Conservation (phyloP, 225 moss, liverwort and hornwort genomes). For the Asterella californica region DNA sequence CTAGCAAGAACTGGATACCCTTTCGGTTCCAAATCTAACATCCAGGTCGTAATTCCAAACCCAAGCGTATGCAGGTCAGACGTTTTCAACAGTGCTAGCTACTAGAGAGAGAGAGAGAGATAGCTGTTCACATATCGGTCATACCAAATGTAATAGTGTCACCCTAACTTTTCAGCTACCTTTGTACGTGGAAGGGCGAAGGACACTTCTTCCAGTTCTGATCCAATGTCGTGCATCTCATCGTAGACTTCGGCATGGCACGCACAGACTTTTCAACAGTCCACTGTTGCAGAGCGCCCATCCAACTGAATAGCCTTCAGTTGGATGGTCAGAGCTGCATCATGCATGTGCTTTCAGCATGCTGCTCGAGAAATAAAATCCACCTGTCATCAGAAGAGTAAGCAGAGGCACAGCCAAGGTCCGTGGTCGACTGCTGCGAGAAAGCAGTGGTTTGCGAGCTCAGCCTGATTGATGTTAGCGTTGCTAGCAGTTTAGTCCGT, state of each 20-base stretch:
- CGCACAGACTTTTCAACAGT: background rate
- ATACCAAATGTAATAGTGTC: too few relatives aligned
- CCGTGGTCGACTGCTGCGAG: background rate
- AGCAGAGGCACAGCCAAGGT: background rate
- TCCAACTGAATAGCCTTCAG: background rate
- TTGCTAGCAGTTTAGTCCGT: background rate
- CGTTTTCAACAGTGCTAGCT: too few relatives aligned
- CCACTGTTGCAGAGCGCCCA: background rate
- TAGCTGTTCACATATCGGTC: too few relatives aligned
- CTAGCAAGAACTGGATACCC: too few relatives aligned
- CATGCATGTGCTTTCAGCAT: background rate
- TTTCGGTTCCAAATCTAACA: too few relatives aligned
- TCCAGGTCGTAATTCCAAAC: too few relatives aligned
- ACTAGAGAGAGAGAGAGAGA: too few relatives aligned
- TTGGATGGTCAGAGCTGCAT: background rate
- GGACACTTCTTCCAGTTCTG: background rate
- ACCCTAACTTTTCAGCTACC: background rate
- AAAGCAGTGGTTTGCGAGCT: background rate
- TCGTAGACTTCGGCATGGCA: background rate
- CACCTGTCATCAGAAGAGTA: background rate
- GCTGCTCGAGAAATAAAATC: background rate
- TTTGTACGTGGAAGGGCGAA: background rate
- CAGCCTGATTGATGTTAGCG: background rate
- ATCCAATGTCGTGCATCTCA: background rate
- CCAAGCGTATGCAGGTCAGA: too few relatives aligned